A percentile compares a stretch with the other conserved stretches of the same genome.
Conservation (phyloP, 306 rosid species). For the Gillenia trifoliata region DNA sequence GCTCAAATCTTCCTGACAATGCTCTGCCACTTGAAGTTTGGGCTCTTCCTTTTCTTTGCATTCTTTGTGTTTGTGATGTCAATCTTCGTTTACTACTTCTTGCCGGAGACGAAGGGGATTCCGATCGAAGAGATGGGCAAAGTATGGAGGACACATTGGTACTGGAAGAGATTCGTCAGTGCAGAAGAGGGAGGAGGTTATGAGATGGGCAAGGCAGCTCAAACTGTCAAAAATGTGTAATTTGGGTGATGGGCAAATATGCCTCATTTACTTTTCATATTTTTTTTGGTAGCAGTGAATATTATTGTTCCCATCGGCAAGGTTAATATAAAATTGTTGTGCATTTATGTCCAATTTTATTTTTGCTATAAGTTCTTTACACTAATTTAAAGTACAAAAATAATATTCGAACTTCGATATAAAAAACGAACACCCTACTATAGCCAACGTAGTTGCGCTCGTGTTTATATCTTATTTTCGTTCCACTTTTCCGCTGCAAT, state of each 20-base stretch:
- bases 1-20: constrained; percentile 72
- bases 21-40: constrained; percentile 90
- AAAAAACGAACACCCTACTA: too few relatives aligned
- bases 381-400: background rate
- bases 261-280: background rate
- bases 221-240: constrained; percentile 30
- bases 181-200: constrained; percentile 31
- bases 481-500: background rate
- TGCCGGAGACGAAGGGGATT: constrained; percentile 85
- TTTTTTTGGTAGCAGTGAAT: constrained; percentile 8
- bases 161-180: constrained; percentile 59
- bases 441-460: too few relatives aligned
- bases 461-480: too few relatives aligned
- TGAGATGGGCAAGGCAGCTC: constrained; percentile 36
- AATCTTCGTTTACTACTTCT: constrained; percentile 38
- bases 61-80: constrained; percentile 74
- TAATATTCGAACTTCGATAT: background rate
- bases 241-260: background rate
- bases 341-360: background rate
- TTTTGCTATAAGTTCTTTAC: background rate
- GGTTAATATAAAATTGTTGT: background rate
- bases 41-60: constrained; percentile 75
- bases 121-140: constrained; percentile 86
- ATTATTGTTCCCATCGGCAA: constrained; percentile 15
- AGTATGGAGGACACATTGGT: constrained; percentile 77